phyloP scores from a whole-genome alignment of 1,284 basidiomycete genomes.

The Trichosporon asahii region DNA sequence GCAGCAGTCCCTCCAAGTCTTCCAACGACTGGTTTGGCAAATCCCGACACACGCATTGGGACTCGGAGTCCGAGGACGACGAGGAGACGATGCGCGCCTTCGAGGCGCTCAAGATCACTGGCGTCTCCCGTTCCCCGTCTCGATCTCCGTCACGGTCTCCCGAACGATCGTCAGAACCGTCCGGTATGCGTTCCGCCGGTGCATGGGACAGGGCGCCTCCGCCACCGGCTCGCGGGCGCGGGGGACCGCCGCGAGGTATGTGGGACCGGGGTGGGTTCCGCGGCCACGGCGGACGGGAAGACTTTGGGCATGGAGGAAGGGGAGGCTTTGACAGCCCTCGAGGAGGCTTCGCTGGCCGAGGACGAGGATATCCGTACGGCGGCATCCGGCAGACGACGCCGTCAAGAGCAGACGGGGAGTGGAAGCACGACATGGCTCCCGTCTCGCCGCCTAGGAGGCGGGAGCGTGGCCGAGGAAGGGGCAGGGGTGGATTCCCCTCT shows the following conservation, averaged over 20 bases:
- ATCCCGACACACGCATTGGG: slow-evolving; percentile 25
- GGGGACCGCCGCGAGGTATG: not conserved
- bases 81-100: slow-evolving; percentile 33
- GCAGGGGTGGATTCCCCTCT: not conserved
- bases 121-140: not conserved
- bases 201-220: not conserved
- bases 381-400: not conserved
- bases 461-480: not conserved
- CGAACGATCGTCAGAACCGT: not conserved
- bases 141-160: not conserved
- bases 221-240: not conserved
- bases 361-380: not conserved
- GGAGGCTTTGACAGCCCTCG: slow-evolving; percentile 4
- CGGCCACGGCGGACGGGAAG: not conserved
- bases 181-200: not conserved
- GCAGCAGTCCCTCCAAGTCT: not conserved
- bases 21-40: not conserved
- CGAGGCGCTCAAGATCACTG: slow-evolving; percentile 20
- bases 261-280: not conserved
- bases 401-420: not conserved
- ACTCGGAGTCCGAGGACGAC: slow-evolving; percentile 35
- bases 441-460: not conserved
- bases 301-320: not conserved
- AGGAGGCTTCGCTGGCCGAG: not conserved
- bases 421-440: slow-evolving; percentile 1